Percentiles rank a stretch among this genome's conserved stretches.
Conservation (phyloP, 805 yeast genomes). For the Yamadazyma ubonensis region DNA sequence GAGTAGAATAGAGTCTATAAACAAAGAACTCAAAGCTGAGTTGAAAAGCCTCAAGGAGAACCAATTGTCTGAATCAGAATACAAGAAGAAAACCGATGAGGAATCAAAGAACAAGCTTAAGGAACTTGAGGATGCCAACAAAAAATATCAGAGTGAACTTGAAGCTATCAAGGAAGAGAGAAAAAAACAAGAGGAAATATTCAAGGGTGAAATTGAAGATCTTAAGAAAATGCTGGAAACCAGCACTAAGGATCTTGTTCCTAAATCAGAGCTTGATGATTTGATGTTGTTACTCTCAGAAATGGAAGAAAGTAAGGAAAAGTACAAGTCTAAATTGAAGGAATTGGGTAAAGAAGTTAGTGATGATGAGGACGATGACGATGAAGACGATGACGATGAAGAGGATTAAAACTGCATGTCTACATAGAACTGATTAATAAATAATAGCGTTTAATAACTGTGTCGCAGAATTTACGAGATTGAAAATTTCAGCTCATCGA, state of each 20-base stretch:
- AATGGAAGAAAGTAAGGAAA: constrained; percentile 63
- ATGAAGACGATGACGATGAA: constrained; percentile 20
- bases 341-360: constrained; percentile 60
- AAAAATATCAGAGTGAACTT: too few species aligned
- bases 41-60: background rate
- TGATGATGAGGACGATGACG: constrained; percentile 70
- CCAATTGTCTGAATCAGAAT: background rate
- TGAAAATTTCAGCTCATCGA: constrained; percentile 7
- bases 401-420: background rate
- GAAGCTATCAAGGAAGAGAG: background rate
- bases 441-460: too few species aligned
- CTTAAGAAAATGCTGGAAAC: constrained; percentile 7
- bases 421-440: background rate
- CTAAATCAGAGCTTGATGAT: constrained; percentile 65
- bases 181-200: background rate
- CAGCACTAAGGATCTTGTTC: constrained; percentile 30
- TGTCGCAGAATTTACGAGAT: constrained; percentile 6
- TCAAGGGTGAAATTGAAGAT: background rate
- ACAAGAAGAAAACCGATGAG: background rate
- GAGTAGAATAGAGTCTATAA: background rate
- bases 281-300: constrained; percentile 74
- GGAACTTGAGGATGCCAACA: background rate
- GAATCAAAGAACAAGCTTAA: background rate
- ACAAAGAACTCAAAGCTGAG: constrained; percentile 1
- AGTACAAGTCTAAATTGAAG: constrained; percentile 53